Evolutionary conservation across 805 yeast genomes (phyloP).

Genomic region (Monosporozyma solicola): DNA sequence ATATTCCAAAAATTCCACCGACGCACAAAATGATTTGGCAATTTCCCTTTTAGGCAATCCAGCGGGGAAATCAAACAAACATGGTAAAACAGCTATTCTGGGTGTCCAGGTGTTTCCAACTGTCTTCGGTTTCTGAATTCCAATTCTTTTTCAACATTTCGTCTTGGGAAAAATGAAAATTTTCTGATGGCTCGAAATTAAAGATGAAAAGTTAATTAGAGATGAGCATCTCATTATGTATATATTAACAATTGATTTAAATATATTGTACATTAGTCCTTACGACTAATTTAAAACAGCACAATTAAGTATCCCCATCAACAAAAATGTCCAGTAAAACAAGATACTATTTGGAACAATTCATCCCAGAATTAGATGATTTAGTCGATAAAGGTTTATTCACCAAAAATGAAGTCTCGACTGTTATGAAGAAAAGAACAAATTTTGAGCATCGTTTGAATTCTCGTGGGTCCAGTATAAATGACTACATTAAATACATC

Average conservation of each 20-base stretch:
- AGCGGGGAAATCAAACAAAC: not conserved
- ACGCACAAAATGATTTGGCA: not conserved
- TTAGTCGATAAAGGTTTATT: constrained; percentile 73
- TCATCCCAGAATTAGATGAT: constrained; percentile 90
- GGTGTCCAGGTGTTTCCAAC: not conserved
- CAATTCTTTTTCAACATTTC: not conserved
- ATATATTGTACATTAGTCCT: not conserved
- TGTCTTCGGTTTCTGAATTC: not conserved
- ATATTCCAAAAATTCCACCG: not conserved
- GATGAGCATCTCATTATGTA: constrained; percentile 10
- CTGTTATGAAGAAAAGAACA: constrained; percentile 86
- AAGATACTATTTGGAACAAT: constrained; percentile 50
- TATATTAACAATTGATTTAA: not conserved
- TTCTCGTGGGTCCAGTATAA: constrained; percentile 70
- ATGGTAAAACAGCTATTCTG: not conserved
- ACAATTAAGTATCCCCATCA: not conserved
- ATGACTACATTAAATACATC: constrained; percentile 70
- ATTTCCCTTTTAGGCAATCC: not conserved
- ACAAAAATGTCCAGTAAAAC: constrained; percentile 42
- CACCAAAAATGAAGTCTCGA: constrained; percentile 68
- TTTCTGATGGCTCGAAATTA: not conserved
- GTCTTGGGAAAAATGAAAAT: not conserved
- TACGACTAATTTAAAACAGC: not conserved
- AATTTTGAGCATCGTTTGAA: constrained; percentile 88
- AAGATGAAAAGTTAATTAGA: constrained; percentile 9